phyloP scores from a whole-genome alignment of 176 grass and related monocot species.

The Leersia perrieri region DNA sequence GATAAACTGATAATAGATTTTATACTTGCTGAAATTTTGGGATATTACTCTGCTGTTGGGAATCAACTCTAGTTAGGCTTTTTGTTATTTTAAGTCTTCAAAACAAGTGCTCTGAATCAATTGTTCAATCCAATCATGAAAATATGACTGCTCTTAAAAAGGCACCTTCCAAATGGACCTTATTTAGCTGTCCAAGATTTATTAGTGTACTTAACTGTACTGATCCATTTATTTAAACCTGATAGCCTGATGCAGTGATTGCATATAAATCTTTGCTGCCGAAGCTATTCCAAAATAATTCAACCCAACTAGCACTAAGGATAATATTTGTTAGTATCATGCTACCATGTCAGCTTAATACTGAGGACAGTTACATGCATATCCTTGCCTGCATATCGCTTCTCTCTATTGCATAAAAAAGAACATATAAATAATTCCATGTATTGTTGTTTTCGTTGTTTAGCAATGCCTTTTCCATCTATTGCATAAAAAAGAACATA shows the following conservation, averaged over 20 bases:
- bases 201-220: neutral
- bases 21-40: neutral
- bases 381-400: neutral
- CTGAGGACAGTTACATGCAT: neutral
- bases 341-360: neutral
- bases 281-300: too few relatives aligned
- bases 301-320: too few relatives aligned
- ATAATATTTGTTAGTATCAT: neutral
- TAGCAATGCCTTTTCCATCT: too few relatives aligned
- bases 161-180: neutral
- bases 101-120: neutral
- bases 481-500: too few relatives aligned
- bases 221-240: neutral
- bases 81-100: neutral
- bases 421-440: neutral
- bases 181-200: neutral
- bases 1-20: neutral
- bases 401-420: neutral
- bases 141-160: neutral
- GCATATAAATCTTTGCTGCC: too few relatives aligned
- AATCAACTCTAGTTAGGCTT: too few relatives aligned
- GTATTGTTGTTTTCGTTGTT: constrained; percentile 5
- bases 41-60: neutral
- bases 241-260: neutral
- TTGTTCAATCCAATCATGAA: neutral